Evolutionary conservation across 1,284 basidiomycete genomes (phyloP).

Genomic region (Phylloporus gajari): DNA sequence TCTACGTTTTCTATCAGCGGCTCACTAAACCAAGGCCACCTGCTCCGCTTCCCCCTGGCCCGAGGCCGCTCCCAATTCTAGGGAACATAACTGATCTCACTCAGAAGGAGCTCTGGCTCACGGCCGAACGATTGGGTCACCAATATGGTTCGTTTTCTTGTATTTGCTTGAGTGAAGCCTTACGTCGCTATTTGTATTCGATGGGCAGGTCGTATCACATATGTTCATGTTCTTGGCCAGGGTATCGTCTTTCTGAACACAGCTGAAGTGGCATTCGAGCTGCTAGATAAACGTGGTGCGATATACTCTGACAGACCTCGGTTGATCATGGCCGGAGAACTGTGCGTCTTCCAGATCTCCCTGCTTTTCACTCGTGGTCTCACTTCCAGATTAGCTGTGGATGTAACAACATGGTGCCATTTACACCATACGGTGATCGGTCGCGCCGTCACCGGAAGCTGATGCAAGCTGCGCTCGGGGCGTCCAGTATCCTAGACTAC

Average conservation of each 20-base stretch:
- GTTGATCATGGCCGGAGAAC: constrained; percentile 71
- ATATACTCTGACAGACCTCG: constrained; percentile 79
- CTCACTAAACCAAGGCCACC: constrained; percentile 22
- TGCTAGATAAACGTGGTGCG: constrained; percentile 73
- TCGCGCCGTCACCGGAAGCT: constrained; percentile 72
- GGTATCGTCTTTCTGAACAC: constrained; percentile 73
- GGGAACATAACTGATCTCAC: constrained; percentile 72
- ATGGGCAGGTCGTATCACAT: constrained; percentile 66
- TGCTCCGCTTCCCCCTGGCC: constrained; percentile 66
- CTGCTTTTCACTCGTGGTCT: not conserved
- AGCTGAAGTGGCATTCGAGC: constrained; percentile 64
- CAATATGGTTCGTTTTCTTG: constrained; percentile 55
- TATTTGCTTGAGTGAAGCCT: not conserved
- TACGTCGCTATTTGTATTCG: no score
- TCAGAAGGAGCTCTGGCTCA: constrained; percentile 66
- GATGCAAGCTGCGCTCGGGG: constrained; percentile 69
- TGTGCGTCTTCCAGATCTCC: constrained; percentile 49
- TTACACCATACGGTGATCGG: constrained; percentile 71
- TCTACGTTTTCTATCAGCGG: constrained; percentile 32
- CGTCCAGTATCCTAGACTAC: constrained; percentile 63
- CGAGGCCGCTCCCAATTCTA: constrained; percentile 69
- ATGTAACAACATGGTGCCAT: constrained; percentile 78
- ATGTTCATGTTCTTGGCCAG: constrained; percentile 73
- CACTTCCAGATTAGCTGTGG: constrained; percentile 57
- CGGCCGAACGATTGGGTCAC: constrained; percentile 59